A percentile compares a stretch with the other conserved stretches of the same genome.
Conservation (phyloP, 2,329 filamentous ascomycete genomes). For the Aureobasidium leucospermi region DNA sequence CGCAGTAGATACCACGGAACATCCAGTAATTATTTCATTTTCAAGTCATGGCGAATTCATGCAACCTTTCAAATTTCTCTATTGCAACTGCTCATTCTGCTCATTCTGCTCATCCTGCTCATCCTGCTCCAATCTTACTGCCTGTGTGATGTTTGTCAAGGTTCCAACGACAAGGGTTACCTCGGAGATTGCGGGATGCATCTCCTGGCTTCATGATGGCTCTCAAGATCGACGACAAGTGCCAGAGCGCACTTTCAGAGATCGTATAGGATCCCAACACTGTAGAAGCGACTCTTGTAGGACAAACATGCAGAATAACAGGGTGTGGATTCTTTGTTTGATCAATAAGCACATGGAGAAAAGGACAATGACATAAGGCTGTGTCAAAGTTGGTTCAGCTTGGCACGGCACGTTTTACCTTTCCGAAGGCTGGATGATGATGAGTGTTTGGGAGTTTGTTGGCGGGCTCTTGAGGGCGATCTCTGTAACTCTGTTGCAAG, state of each 20-base stretch:
- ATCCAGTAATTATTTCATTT: constrained; percentile 13
- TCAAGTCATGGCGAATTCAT: constrained; percentile 12
- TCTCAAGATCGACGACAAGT: background rate
- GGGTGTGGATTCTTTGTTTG: too few species aligned
- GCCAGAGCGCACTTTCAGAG: background rate
- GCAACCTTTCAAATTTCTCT: background rate
- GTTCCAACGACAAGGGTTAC: background rate
- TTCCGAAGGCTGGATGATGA: constrained; percentile 7
- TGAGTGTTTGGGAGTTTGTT: constrained; percentile 12
- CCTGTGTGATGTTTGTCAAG: background rate
- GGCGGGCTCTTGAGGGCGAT: background rate
- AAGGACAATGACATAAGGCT: background rate
- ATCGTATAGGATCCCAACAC: too few species aligned
- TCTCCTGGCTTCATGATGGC: background rate
- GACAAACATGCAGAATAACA: too few species aligned
- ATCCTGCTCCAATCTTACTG: background rate
- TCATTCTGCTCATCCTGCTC: background rate
- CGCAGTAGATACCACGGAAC: constrained; percentile 15
- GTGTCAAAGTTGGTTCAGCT: background rate
- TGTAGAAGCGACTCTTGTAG: too few species aligned
- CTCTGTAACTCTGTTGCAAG: background rate
- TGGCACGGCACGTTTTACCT: constrained; percentile 5
- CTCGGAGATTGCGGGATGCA: background rate
- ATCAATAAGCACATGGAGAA: too few species aligned
- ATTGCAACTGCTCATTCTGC: background rate